Evolutionary conservation across 148 eudicot genomes (phyloP), one percentile per base, ranked within the genome.

Genomic region (Cornus kousa): DNA sequence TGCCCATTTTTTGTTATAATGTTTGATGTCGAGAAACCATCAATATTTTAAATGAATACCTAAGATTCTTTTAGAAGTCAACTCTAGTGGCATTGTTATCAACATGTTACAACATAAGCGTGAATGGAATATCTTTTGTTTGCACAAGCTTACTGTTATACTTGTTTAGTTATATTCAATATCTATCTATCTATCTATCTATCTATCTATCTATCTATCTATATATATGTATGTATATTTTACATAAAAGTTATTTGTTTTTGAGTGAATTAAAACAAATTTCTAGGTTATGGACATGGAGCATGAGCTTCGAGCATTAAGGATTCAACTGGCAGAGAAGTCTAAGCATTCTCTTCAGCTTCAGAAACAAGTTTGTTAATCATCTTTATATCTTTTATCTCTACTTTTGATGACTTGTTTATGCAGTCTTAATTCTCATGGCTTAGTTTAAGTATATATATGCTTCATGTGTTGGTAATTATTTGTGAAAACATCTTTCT

Each of bases 281-380:
- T 82, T 79, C 71, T 82, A 97, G 99, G 99, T 97, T 83, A 97
- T 97, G 99, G 99, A 97, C 88, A 97, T 97, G 99, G 97, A 97
- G 80, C 93, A 89, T 85, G 99, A 97, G 86, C 95, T 96, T 81
- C 90, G 85, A 82, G 99, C 99, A 71, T 84, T 97, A 82, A 88
- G 99, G 77, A 55, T 81, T 86, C 98, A 94, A 81, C 98, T 97
- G 46, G 82, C 87, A 31, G 99, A 97, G 86, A 97, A 97, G 87
- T 87, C 98, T 14, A 92, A 87, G 76, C 94, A 83, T 74, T 97
- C 98, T 12, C 84, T 91, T 78, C 91, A 83, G 75, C 97, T 97
- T 66, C 94, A 94, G 82, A 94, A 97, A 89, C 92, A 97, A 98
- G 99, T 97, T 84, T 71, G 71, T 64, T 55, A 12, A 24, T 20